Evolutionary conservation across 2,329 filamentous ascomycete genomes (phyloP), one percentile per base, ranked within the genome.

Genomic region (Fusarium dlaminii): DNA sequence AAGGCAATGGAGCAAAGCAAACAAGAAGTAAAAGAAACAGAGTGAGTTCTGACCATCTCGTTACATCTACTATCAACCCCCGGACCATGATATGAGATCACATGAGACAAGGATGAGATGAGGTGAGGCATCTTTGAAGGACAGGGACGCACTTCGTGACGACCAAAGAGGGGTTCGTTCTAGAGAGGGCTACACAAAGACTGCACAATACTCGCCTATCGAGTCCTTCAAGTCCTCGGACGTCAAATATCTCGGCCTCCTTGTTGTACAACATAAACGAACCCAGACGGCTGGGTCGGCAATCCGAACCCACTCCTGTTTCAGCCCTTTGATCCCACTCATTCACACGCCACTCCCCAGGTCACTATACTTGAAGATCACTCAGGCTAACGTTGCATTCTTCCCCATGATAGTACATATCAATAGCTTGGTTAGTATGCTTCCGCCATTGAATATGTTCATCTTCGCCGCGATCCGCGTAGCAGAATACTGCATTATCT

Each of bases 1-100:
- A 74, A 20, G 58, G 62, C 27, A 74, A 72, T 24, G 68, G 74
- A 20, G 76, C 80, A 24, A 88, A 87, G 79, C 87, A 88, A 81
- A 88, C 89, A 80, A 82, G 89, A 75, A 90, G 87, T 80, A 91
- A 90, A 79, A 86, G 89, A 67, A 91, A 90, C 73, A 82, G 89
- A 79, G 87, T 89, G 75, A 82, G 86, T 86, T 51, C 54, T 61
- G 54, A 40, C 43, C 42, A 48, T 68, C 64, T 52, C 48, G 58
- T 57, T 62, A 43, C 24, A 36, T 63, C 62, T 45, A 39, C 43
- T n/a, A 40, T 40, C 61, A 56, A 30, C 30, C 24, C 34, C 42
- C 22, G n/a, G 37, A 18, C 60, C 59, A 34, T 59, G 42, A 42
- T 37, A 51, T 65, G 55, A 67, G 67, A 70, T 67, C 59, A 34